Evolutionary conservation across 2,329 filamentous ascomycete genomes (phyloP), one percentile per base, ranked within the genome.

Genomic region (Colletotrichum sp.): DNA sequence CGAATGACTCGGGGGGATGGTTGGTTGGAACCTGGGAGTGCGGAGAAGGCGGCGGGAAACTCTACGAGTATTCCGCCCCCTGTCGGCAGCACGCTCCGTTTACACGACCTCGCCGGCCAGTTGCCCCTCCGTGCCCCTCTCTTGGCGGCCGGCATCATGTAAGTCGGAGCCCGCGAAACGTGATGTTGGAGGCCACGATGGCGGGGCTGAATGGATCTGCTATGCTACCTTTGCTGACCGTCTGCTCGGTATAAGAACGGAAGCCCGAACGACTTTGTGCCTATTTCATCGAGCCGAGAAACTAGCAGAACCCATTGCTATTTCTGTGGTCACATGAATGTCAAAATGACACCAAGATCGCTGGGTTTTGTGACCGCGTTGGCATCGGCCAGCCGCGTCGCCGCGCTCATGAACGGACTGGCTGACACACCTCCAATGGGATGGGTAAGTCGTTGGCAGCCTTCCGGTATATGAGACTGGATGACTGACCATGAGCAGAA

Each of bases 341-440:
- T 16, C 22, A 58, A 73, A 16, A 76, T 76, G 74, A 22, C 48
- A 25, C 48, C 60, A 27, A 74, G 28, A 74, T 74, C 70, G 28
- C 32, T 74, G 16, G 58, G 70, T 15, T 18, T 76, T 13, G 62
- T 66, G 34, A 68, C 69, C 60, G 72, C 60, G 18, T 62, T 77
- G 34, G 52, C 69, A 16, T 71, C 75, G 28, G 71, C 58, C 4
- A 62, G 68, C 58, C 70, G 71, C 10, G 77, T 74, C 25, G 70
- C 66, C 32, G 77, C 77, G 30, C 36, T 78, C 61, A 75, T 60
- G 16, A 78, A 79, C 30, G 78, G 78, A 8, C 55, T 79, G 60
- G 78, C 78, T 25, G 61, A 69, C 10, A 79, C 77, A 36, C 78
- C 78, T 32, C 77, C 76, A 5, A 78, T 79, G 76, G 77, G 77